A percentile compares a stretch with the other conserved stretches of the same genome.
Conservation (phyloP, 768 basidiomycete genomes). For the Clathrus columnatus region DNA sequence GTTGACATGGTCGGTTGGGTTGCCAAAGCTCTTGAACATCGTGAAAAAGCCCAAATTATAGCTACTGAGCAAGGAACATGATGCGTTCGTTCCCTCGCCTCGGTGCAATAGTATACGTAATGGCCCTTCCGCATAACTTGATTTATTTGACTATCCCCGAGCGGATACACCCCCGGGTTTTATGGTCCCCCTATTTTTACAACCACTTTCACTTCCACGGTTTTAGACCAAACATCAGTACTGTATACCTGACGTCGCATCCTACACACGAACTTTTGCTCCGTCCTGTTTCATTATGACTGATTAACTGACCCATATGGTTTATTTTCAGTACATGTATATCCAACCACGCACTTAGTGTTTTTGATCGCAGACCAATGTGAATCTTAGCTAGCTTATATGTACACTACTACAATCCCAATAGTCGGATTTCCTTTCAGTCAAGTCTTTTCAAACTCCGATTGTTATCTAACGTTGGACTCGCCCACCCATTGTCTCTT, state of each 20-base stretch:
- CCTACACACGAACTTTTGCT: neutral
- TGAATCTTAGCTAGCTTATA: neutral
- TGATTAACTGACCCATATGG: neutral
- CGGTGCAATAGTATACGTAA: too few species aligned
- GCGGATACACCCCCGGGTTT: neutral
- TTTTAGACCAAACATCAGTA: neutral
- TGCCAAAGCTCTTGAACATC: conserved; percentile 32
- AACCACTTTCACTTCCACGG: neutral
- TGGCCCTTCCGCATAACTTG: neutral
- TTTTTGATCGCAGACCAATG: neutral
- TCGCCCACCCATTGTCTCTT: too few species aligned
- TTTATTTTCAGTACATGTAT: neutral
- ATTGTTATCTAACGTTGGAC: neutral
- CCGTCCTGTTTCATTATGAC: neutral
- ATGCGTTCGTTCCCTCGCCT: too few species aligned
- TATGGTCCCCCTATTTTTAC: neutral
- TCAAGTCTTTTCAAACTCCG: neutral
- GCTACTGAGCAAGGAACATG: neutral
- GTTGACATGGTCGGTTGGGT: conserved; percentile 90
- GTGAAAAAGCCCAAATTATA: conserved; percentile 14
- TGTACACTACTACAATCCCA: too few species aligned
- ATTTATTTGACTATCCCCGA: neutral
- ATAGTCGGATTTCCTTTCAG: too few species aligned
- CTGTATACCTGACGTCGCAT: neutral
- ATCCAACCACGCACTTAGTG: too few species aligned